Evolutionary conservation across 495 filamentous ascomycete species (phyloP).

Genomic region (Evernia prunastri): DNA sequence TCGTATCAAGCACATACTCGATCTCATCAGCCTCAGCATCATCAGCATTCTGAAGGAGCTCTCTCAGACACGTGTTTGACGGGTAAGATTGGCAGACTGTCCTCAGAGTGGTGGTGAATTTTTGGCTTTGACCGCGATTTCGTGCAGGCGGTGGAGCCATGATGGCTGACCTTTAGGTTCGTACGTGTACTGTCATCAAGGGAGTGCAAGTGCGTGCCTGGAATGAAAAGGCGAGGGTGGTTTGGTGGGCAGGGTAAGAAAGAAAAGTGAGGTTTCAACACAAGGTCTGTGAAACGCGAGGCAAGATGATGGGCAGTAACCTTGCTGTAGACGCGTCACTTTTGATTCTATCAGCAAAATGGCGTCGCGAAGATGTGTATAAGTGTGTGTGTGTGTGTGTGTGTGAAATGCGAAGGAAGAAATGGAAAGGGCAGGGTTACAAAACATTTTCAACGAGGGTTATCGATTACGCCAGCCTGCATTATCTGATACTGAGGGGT

Average conservation of each 20-base stretch:
- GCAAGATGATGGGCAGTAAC: neutral
- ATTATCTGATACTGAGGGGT: too few species aligned
- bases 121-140: slow-evolving; percentile 14
- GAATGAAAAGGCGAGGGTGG: neutral
- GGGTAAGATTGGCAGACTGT: slow-evolving; percentile 24
- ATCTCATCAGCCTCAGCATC: slow-evolving; percentile 24
- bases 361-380: neutral
- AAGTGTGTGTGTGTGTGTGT: too few species aligned
- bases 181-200: neutral
- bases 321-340: neutral
- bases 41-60: slow-evolving; percentile 26
- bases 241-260: neutral
- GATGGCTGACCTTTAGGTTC: neutral
- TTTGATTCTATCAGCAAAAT: neutral
- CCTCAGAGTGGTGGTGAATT: slow-evolving; percentile 21
- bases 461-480: neutral
- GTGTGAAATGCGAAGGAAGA: too few species aligned
- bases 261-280: neutral
- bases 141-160: neutral
- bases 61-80: slow-evolving; percentile 21
- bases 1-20: slow-evolving; percentile 24
- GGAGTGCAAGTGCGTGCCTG: neutral
- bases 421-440: neutral
- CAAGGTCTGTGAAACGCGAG: neutral
- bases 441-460: neutral